Conservation (phyloP, 352 stramenopile genomes). For the Pythium aquatile region DNA sequence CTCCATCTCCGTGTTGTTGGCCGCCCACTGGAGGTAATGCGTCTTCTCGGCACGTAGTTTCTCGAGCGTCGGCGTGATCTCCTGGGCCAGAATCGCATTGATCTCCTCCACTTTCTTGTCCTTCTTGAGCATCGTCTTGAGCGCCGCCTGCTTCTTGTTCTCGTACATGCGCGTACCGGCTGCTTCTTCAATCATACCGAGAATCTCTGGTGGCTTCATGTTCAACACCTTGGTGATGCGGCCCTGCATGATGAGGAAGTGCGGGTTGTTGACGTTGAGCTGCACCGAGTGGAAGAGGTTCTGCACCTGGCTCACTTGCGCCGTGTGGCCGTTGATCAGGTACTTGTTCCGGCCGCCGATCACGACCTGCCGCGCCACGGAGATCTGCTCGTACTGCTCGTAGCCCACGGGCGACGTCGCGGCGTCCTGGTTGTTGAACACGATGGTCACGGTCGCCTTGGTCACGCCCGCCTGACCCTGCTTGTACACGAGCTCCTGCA, state of each 20-base stretch:
- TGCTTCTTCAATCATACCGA: slow-evolving; percentile 99
- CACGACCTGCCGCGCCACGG: slow-evolving; percentile 97
- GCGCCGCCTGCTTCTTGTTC: slow-evolving; percentile 97
- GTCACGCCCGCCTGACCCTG: slow-evolving; percentile 98
- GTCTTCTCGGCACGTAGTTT: slow-evolving; percentile 96
- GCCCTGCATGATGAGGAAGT: slow-evolving; percentile 99
- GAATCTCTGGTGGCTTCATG: slow-evolving; percentile 99
- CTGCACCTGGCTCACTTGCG: slow-evolving; percentile 97
- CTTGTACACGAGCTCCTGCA: slow-evolving; percentile 99
- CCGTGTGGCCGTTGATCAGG: slow-evolving; percentile 98
- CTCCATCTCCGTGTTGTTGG: slow-evolving; percentile 99
- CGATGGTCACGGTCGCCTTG: slow-evolving; percentile 98
- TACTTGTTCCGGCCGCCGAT: slow-evolving; percentile 99
- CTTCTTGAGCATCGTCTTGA: slow-evolving; percentile 99
- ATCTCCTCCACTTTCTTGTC: slow-evolving; percentile 99
- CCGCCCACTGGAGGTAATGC: slow-evolving; percentile 97
- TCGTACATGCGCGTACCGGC: slow-evolving; percentile 99
- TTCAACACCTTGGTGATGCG: slow-evolving; percentile 99
- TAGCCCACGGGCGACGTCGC: slow-evolving; percentile 94
- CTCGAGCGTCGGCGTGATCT: slow-evolving; percentile 99
- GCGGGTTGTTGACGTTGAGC: slow-evolving; percentile 99
- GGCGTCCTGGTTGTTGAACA: slow-evolving; percentile 99
- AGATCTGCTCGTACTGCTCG: slow-evolving; percentile 98
- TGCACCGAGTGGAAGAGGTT: slow-evolving; percentile 99
- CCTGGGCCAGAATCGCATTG: slow-evolving; percentile 96